Evolutionary conservation across 2,329 filamentous ascomycete species (phyloP).

Genomic region (Fusarium sp.): DNA sequence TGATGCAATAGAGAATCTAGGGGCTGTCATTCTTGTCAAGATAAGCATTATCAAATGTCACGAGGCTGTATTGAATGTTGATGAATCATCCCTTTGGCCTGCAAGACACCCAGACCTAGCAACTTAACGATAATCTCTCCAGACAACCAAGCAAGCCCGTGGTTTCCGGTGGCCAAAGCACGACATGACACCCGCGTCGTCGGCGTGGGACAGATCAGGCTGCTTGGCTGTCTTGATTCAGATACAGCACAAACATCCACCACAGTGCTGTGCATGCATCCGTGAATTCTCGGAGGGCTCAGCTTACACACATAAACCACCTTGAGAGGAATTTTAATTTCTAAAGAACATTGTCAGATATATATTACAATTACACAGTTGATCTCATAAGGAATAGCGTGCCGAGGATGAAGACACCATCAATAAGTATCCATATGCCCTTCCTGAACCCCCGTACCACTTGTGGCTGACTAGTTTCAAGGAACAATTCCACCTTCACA

Average conservation of each 20-base stretch:
- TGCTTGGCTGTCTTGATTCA: slow-evolving; percentile 30
- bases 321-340: neutral
- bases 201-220: slow-evolving; percentile 33
- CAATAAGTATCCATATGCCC: neutral
- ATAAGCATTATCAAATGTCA: slow-evolving; percentile 2
- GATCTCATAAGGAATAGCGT: too few relatives aligned
- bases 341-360: too few relatives aligned
- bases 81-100: slow-evolving; percentile 6
- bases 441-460: neutral
- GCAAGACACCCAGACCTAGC: slow-evolving; percentile 21
- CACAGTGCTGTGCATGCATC: slow-evolving; percentile 35
- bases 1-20: slow-evolving; percentile 3
- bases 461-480: too few relatives aligned
- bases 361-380: too few relatives aligned
- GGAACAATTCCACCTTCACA: neutral
- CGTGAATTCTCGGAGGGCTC: slow-evolving; percentile 31
- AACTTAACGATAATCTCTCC: slow-evolving; percentile 11
- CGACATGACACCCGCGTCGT: slow-evolving; percentile 40
- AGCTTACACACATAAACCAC: slow-evolving; percentile 14
- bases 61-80: neutral
- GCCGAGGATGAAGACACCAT: neutral
- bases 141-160: slow-evolving; percentile 10
- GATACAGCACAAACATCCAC: slow-evolving; percentile 38
- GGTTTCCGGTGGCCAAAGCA: slow-evolving; percentile 22
- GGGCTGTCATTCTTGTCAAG: neutral